Conservation (phyloP, 441 rosid species). For the Melastoma candidum region DNA sequence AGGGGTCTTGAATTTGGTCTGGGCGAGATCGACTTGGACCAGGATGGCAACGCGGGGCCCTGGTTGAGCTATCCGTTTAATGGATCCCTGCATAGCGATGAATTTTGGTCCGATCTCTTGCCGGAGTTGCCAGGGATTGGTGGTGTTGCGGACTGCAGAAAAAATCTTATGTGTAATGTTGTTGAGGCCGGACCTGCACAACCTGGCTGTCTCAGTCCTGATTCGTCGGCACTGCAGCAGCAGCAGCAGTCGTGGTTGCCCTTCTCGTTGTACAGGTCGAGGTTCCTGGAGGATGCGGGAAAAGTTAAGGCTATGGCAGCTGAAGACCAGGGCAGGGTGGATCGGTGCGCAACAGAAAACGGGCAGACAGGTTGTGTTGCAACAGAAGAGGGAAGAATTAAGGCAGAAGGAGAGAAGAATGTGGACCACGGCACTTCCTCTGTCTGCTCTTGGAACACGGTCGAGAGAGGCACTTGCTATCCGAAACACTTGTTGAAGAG, state of each 20-base stretch:
- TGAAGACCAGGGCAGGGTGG: constrained; percentile 4
- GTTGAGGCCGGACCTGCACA: too few species aligned
- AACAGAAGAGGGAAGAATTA: background rate
- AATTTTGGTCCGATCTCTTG: constrained; percentile 10
- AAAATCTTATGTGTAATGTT: background rate
- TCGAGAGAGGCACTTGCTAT: constrained; percentile 6
- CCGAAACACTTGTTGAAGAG: constrained; percentile 6
- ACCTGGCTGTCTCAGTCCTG: too few species aligned
- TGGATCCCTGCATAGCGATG: constrained; percentile 10
- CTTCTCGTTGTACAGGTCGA: background rate
- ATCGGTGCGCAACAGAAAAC: background rate
- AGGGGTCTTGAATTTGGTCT: background rate
- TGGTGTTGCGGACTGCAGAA: background rate
- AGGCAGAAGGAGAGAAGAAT: background rate
- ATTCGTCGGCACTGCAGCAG: too few species aligned
- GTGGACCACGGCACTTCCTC: constrained; percentile 7
- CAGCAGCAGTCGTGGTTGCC: constrained; percentile 1
- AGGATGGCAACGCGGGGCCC: constrained; percentile 11
- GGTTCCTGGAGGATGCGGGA: constrained; percentile 2
- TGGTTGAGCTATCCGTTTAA: constrained; percentile 8
- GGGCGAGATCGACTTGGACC: constrained; percentile 5
- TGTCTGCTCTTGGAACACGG: constrained; percentile 8
- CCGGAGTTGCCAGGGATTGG: constrained; percentile 7
- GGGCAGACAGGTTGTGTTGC: background rate
- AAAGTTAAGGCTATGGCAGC: too few species aligned